These are phyloP conservation scores for Cladophialophora bantiana DNA, from an alignment of 2,329 filamentous ascomycete genomes.

Conservation along the genomic window DNA sequence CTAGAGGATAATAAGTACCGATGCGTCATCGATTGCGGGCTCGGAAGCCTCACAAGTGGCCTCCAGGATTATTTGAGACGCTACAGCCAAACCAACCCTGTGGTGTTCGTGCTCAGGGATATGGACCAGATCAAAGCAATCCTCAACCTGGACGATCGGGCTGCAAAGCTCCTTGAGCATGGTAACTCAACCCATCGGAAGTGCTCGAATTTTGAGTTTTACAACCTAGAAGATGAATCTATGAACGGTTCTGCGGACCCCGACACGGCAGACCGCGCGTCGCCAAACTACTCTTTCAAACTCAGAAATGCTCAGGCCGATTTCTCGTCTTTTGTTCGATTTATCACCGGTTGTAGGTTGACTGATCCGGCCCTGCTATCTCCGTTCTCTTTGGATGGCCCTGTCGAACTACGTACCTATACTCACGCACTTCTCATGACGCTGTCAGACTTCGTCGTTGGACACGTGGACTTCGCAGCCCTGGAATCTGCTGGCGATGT, in stretches of 20 bases:
- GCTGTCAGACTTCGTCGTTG: conserved; percentile 46
- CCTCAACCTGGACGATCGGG: conserved; percentile 53
- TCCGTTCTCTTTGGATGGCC: conserved; percentile 67
- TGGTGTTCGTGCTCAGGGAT: conserved; percentile 52
- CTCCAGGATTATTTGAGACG: conserved; percentile 51
- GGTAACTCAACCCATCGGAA: conserved; percentile 55
- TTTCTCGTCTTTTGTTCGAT: conserved; percentile 66
- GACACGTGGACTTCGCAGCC: conserved; percentile 55
- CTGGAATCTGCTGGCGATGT: conserved; percentile 67
- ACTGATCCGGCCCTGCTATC: conserved; percentile 62
- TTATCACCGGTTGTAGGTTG: conserved; percentile 62
- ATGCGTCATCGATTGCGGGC: conserved; percentile 54
- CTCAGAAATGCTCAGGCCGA: conserved; percentile 64
- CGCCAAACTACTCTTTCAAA: conserved; percentile 57
- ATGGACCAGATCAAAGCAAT: conserved; percentile 50
- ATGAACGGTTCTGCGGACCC: conserved; percentile 43
- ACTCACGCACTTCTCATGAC: conserved; percentile 52
- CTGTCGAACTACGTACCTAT: conserved; percentile 63
- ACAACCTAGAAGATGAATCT: conserved; percentile 56
- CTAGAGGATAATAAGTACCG: conserved; percentile 52
- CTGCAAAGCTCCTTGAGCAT: conserved; percentile 52
- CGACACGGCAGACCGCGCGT: conserved; percentile 49
- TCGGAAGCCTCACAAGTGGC: conserved; percentile 52
- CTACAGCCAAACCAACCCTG: conserved; percentile 49
- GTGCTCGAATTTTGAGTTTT: conserved; percentile 58